A percentile compares a stretch with the other conserved stretches of the same genome.
Evolutionary conservation across 108 stramenopile genomes (phyloP).

Genomic region (Asterionellopsis glacialis): DNA sequence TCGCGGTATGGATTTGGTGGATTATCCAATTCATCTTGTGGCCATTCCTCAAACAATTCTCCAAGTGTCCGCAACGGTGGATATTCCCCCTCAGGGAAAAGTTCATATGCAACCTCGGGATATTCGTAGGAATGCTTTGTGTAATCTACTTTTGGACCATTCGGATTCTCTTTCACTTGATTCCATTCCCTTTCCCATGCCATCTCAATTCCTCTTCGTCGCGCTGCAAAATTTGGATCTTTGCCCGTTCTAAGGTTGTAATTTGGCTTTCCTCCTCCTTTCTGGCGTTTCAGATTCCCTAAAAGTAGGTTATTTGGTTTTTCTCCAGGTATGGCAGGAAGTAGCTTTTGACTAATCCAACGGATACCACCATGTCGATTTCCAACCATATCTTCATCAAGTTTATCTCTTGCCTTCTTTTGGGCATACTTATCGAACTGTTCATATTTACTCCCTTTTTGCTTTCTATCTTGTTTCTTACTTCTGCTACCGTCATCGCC

Average conservation of each 20-base stretch:
- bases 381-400: conserved; percentile 10
- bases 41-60: conserved; percentile 66
- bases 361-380: conserved; percentile 22
- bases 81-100: conserved; percentile 46
- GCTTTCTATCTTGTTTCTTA: too few relatives aligned
- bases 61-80: conserved; percentile 48
- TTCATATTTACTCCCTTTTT: too few relatives aligned
- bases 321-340: conserved; percentile 15
- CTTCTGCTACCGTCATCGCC: too few relatives aligned
- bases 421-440: too few relatives aligned
- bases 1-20: conserved; percentile 54
- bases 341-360: conserved; percentile 18
- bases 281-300: neutral
- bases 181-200: conserved; percentile 8
- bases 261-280: neutral
- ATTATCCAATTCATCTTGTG: conserved; percentile 70
- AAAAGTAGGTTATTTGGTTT: neutral
- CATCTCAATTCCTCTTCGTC: neutral
- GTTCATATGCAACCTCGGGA: conserved; percentile 42
- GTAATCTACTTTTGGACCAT: conserved; percentile 58
- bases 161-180: neutral
- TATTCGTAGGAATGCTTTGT: conserved; percentile 57
- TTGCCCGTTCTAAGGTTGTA: neutral
- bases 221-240: neutral
- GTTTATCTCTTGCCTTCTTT: neutral